These are phyloP conservation scores for Isatis tinctoria DNA, from an alignment of 345 rosid genomes.

Conservation along the genomic window DNA sequence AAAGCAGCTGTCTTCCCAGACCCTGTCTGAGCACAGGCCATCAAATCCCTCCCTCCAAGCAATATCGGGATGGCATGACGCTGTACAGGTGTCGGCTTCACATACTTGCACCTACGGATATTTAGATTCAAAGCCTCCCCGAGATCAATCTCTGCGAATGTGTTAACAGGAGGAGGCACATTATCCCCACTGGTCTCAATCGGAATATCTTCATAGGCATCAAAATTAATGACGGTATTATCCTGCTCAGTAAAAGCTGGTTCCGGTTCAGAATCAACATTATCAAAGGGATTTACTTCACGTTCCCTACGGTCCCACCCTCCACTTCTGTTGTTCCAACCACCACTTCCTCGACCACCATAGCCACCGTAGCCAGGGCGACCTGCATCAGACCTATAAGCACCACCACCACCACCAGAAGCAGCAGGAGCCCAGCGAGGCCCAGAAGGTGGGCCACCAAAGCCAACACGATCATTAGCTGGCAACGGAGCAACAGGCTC, in stretches of 20 bases:
- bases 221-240: slow-evolving; percentile 79
- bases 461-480: slow-evolving; percentile 42
- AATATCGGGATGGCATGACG: slow-evolving; percentile 90
- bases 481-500: slow-evolving; percentile 39
- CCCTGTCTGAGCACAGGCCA: slow-evolving; percentile 99
- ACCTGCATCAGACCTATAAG: slow-evolving; percentile 27
- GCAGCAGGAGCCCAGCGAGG: slow-evolving; percentile 51
- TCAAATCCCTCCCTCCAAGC: slow-evolving; percentile 79
- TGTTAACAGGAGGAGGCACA: slow-evolving; percentile 84
- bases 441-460: slow-evolving; percentile 48
- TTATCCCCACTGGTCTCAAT: slow-evolving; percentile 96
- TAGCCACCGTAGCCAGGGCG: slow-evolving; percentile 34
- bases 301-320: slow-evolving; percentile 83
- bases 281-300: slow-evolving; percentile 87
- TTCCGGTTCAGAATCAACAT: slow-evolving; percentile 49
- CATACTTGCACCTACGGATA: slow-evolving; percentile 89
- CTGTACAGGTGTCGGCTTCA: slow-evolving; percentile 96
- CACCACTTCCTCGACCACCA: slow-evolving; percentile 47
- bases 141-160: slow-evolving; percentile 89
- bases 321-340: slow-evolving; percentile 60
- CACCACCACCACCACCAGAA: slow-evolving; percentile 26
- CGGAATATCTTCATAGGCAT: slow-evolving; percentile 96
- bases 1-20: slow-evolving; percentile 99
- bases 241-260: slow-evolving; percentile 57
- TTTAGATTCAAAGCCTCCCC: slow-evolving; percentile 85